Conservation (phyloP, 148 eudicot genomes). For the Heliamphora exappendiculata region DNA sequence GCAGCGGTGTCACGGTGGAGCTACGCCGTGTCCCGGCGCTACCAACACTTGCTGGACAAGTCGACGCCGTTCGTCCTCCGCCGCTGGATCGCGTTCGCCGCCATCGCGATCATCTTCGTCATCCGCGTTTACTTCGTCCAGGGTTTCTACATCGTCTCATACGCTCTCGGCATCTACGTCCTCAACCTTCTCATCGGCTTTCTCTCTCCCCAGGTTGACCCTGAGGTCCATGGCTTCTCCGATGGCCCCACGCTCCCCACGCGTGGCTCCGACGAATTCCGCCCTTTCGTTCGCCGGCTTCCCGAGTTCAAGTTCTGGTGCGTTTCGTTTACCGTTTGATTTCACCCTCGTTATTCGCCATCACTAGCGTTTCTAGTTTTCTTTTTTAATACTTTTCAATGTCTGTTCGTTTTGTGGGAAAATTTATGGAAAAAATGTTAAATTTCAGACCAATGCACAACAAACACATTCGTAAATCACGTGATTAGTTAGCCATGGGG, state of each 20-base stretch:
- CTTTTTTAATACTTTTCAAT: too few relatives aligned
- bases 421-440: neutral
- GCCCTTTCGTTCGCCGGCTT: conserved; percentile 50
- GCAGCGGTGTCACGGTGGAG: conserved; percentile 17
- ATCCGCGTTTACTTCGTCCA: conserved; percentile 39
- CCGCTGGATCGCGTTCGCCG: conserved; percentile 42
- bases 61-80: conserved; percentile 37
- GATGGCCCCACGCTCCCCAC: conserved; percentile 44
- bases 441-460: neutral
- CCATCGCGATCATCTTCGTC: conserved; percentile 27
- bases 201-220: conserved; percentile 48
- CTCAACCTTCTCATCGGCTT: conserved; percentile 40
- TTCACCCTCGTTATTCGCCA: too few relatives aligned
- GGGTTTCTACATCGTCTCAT: conserved; percentile 44
- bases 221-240: conserved; percentile 27
- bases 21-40: conserved; percentile 24
- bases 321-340: neutral
- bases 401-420: neutral
- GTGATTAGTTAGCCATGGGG: neutral
- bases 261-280: conserved; percentile 46
- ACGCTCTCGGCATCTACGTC: conserved; percentile 41
- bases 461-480: neutral
- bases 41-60: conserved; percentile 44
- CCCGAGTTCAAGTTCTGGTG: conserved; percentile 62
- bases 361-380: too few relatives aligned